Conservation (phyloP, 2,329 filamentous ascomycete species). For the Rhinocladiella similis region DNA sequence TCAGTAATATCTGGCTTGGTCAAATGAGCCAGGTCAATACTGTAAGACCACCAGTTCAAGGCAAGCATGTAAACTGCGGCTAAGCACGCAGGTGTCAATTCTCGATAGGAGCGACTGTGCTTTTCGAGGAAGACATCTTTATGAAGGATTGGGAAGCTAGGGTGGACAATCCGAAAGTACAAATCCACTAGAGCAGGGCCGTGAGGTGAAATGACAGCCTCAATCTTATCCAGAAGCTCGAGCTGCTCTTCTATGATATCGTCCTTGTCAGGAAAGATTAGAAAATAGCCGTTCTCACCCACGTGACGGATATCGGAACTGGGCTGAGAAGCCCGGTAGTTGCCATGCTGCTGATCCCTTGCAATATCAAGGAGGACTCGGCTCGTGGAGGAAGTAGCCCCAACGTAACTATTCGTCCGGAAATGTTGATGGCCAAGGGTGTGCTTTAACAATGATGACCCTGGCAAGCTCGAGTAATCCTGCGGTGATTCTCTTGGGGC, state of each 20-base stretch:
- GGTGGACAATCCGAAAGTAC: slow-evolving; percentile 80
- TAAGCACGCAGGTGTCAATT: slow-evolving; percentile 74
- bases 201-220: slow-evolving; percentile 72
- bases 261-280: slow-evolving; percentile 29
- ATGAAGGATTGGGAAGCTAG: slow-evolving; percentile 78
- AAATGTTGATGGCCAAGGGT: slow-evolving; percentile 31
- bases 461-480: slow-evolving; percentile 26
- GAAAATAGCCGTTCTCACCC: slow-evolving; percentile 29
- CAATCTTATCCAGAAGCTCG: slow-evolving; percentile 47
- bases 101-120: slow-evolving; percentile 69
- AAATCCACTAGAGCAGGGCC: slow-evolving; percentile 75
- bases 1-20: slow-evolving; percentile 29
- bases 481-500: slow-evolving; percentile 2
- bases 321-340: slow-evolving; percentile 18
- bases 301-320: slow-evolving; percentile 27
- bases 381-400: slow-evolving; percentile 29
- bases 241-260: slow-evolving; percentile 28
- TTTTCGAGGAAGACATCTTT: slow-evolving; percentile 78
- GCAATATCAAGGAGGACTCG: slow-evolving; percentile 26
- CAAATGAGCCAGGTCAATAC: slow-evolving; percentile 31
- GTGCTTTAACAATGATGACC: slow-evolving; percentile 25
- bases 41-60: slow-evolving; percentile 81
- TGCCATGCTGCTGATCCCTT: slow-evolving; percentile 19
- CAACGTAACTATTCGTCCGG: slow-evolving; percentile 30
- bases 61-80: slow-evolving; percentile 82